Conservation (phyloP, 2,329 filamentous ascomycete species). For the Alternaria hordeiaustralica region DNA sequence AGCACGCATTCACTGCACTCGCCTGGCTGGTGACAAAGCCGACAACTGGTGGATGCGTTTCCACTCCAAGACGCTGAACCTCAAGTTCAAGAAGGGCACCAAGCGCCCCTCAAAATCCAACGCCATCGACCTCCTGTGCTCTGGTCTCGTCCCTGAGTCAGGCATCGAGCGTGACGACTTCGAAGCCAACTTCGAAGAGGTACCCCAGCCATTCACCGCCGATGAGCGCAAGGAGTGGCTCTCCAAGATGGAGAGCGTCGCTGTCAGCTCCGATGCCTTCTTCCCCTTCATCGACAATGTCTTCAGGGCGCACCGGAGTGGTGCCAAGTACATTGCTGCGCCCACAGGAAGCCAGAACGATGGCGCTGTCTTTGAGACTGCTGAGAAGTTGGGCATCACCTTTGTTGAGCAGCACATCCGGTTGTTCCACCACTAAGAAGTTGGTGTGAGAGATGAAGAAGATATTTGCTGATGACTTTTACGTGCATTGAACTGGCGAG, state of each 20-base stretch:
- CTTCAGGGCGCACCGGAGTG: constrained; percentile 85
- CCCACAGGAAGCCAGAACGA: constrained; percentile 91
- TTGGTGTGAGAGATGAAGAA: background rate
- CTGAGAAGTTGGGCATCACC: constrained; percentile 88
- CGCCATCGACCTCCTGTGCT: constrained; percentile 93
- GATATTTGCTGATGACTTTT: background rate
- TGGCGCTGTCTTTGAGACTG: constrained; percentile 80
- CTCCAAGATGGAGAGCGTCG: constrained; percentile 79
- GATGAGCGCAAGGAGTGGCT: constrained; percentile 90
- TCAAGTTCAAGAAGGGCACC: constrained; percentile 97
- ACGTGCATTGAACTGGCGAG: constrained; percentile 6
- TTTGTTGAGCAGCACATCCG: constrained; percentile 95
- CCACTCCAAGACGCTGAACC: constrained; percentile 82
- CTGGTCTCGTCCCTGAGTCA: constrained; percentile 82
- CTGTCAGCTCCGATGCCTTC: constrained; percentile 93
- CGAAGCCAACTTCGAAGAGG: constrained; percentile 87
- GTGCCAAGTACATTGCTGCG: constrained; percentile 94
- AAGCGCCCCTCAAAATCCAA: constrained; percentile 98
- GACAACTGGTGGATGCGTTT: constrained; percentile 99
- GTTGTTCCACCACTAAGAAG: constrained; percentile 86
- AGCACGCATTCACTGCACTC: constrained; percentile 94
- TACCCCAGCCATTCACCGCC: constrained; percentile 79
- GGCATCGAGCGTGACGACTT: constrained; percentile 86
- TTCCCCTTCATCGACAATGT: constrained; percentile 99
- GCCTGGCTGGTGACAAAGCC: constrained; percentile 95